Percentiles rank a stretch among this genome's conserved stretches.
Evolutionary conservation across 106 monocot species (phyloP).

Genomic region (Dendrobium huoshanense): DNA sequence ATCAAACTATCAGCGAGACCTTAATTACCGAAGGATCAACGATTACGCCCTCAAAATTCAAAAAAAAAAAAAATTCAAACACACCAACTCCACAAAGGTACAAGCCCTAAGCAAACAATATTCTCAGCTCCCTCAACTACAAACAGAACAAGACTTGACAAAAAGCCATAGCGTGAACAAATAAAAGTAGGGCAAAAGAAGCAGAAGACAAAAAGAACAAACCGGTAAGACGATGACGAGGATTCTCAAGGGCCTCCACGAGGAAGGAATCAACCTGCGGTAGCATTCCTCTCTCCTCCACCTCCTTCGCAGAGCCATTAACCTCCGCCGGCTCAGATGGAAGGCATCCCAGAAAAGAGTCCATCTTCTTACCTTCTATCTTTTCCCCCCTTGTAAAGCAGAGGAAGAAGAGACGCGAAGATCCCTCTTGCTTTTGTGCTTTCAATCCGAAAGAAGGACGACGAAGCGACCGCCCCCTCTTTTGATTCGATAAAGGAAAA

Average conservation of each 20-base stretch:
- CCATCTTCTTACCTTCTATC: neutral
- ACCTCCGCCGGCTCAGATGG: neutral
- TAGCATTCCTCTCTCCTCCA: neutral
- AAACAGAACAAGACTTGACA: neutral
- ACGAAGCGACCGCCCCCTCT: neutral
- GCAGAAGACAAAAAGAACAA: neutral
- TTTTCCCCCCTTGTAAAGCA: neutral
- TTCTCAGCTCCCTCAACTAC: neutral
- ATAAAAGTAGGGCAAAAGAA: neutral
- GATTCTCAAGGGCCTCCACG: slow-evolving; percentile 23
- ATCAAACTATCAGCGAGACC: neutral
- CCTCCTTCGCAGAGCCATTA: neutral
- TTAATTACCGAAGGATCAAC: neutral
- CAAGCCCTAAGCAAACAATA: neutral
- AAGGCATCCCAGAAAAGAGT: neutral
- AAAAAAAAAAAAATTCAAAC: neutral
- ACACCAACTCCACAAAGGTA: neutral
- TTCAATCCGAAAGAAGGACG: neutral
- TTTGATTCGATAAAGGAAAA: neutral
- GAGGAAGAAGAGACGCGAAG: neutral
- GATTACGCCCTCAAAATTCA: neutral
- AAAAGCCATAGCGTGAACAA: neutral
- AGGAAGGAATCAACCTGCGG: slow-evolving; percentile 19
- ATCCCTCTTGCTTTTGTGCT: neutral
- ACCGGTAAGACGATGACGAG: slow-evolving; percentile 24